These are phyloP conservation scores for Fusarium sp. DNA, from an alignment of 2,329 filamentous ascomycete species.

Conservation along the genomic window DNA sequence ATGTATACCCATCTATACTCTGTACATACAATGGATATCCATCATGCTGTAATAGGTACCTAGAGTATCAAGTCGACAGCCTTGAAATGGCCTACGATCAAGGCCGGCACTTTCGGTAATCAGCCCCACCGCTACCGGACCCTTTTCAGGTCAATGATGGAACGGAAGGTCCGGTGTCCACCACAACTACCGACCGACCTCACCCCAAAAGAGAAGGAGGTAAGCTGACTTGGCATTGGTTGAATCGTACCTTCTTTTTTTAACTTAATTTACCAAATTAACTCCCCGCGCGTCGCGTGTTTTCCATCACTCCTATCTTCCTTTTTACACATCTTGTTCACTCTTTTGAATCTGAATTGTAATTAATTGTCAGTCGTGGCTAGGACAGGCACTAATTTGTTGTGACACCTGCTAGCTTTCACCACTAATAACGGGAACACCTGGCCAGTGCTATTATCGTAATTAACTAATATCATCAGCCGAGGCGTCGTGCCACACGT, in stretches of 20 bases:
- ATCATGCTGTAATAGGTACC: neutral
- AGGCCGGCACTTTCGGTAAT: constrained; percentile 19
- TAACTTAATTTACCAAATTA: constrained; percentile 18
- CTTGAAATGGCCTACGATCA: neutral
- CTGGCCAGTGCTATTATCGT: constrained; percentile 24
- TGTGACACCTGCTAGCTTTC: constrained; percentile 7
- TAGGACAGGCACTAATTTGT: constrained; percentile 5
- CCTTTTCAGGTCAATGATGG: neutral
- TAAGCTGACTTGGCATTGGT: neutral
- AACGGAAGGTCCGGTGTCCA: constrained; percentile 19
- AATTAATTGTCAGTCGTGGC: neutral
- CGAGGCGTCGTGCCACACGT: constrained; percentile 26
- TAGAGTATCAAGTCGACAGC: neutral
- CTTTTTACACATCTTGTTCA: neutral
- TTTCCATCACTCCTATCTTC: constrained; percentile 11
- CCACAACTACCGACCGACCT: constrained; percentile 17
- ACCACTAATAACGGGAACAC: constrained; percentile 23
- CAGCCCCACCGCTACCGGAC: constrained; percentile 24
- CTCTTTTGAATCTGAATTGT: neutral
- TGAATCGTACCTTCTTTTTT: constrained; percentile 5
- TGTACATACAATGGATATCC: too few species aligned
- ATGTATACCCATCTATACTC: too few species aligned
- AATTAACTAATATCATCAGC: constrained; percentile 43
- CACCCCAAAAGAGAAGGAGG: constrained; percentile 32
- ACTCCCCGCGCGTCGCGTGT: constrained; percentile 21